These are phyloP conservation scores for Paraphaeosphaeria minitans DNA, from an alignment of 2,329 filamentous ascomycete species.

Conservation along the genomic window DNA sequence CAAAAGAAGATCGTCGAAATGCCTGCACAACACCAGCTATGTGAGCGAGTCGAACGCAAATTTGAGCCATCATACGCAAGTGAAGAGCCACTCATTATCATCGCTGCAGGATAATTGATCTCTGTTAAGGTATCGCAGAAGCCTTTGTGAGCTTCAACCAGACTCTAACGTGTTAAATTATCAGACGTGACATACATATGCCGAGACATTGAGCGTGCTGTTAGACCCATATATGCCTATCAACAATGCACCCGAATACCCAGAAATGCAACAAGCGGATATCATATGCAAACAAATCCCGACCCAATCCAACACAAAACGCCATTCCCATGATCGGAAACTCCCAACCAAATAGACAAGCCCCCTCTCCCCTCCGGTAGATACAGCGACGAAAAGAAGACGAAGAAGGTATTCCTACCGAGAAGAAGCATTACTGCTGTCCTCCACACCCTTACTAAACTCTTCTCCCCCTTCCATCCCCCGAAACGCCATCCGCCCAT, in stretches of 20 bases:
- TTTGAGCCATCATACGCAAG: too few relatives aligned
- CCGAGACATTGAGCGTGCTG: neutral
- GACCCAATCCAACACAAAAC: neutral
- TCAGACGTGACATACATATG: neutral
- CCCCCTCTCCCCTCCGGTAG: neutral
- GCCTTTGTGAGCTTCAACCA: neutral
- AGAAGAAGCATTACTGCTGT: neutral
- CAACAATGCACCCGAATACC: neutral
- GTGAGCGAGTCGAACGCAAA: too few relatives aligned
- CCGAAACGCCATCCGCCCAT: slow-evolving; percentile 42
- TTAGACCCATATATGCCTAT: neutral
- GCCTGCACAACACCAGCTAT: too few relatives aligned
- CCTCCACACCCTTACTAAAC: slow-evolving; percentile 23
- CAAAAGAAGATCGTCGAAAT: too few relatives aligned
- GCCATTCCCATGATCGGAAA: neutral
- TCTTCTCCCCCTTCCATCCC: slow-evolving; percentile 41
- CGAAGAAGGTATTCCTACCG: neutral
- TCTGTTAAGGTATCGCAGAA: too few relatives aligned
- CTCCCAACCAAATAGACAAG: neutral
- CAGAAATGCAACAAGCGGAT: slow-evolving; percentile 6
- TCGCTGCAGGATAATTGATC: too few relatives aligned
- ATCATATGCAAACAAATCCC: slow-evolving; percentile 4
- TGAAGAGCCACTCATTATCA: too few relatives aligned
- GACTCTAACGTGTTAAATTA: neutral
- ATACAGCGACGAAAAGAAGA: neutral